Base-by-base conservation (phyloP, 202 grass and related monocot species). In the Panicum hallii region DNA sequence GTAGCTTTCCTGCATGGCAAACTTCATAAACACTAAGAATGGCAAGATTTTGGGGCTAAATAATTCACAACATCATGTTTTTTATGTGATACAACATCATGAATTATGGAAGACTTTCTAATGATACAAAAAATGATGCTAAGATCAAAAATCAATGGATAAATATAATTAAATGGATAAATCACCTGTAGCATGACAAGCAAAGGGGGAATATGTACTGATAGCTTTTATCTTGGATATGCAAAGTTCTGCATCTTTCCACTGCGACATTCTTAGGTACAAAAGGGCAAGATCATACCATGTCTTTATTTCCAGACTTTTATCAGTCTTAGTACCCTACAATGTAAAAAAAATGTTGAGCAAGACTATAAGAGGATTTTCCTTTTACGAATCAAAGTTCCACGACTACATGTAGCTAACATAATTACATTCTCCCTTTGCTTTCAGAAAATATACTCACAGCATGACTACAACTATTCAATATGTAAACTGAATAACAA, bases 241-340 rank as follows among this genome's bases (percentile, higher is more conserved):
- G 70, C 89, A 99, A 82, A 89, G 22, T 41, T 94, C 96, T 26
- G 85, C 86, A 86, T 99, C 90, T 80, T 90, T 95, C 86, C 90
- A 94, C n/a, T 95, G 88, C 23, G 77, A 88, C 88, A 94, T 86
- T 80, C 85, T 86, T 85, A 92, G 77, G 75, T 99, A 99, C 72
- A 95, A 54, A 86, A 92, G 91, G n/a, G 77, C 89, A 56, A 98
- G 87, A 86, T 93, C 88, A 79, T 93, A 83, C 95, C 95, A 98
- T 53, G 81, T 90, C 61, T 92, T 88, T 83, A 93, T 84, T 87
- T 95, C 96, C 79, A 89, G 50, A 82, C 30, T 90, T 83, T 72
- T 92, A 82, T 98, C 84, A 78, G 77, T 71, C 73, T 85, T 87
- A 48, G 52, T 58, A 60, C 93, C 89, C 96, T 98, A 72, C 16